These are phyloP conservation scores for Meira nashicola DNA, from an alignment of 1,284 basidiomycete species.

Conservation along the genomic window DNA sequence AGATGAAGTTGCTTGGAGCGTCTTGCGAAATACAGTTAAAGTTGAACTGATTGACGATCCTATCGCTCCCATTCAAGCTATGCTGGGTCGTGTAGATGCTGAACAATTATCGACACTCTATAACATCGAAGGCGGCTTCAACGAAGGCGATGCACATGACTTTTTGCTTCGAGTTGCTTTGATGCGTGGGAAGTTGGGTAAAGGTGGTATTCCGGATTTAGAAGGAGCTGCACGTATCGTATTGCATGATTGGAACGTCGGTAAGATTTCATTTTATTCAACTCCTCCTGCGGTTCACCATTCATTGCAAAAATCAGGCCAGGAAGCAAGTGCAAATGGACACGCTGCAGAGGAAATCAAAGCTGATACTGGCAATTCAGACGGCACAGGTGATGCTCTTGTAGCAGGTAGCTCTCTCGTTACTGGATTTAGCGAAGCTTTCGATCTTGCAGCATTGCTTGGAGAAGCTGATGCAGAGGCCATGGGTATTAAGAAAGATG, in stretches of 20 bases:
- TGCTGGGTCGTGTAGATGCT: conserved; percentile 39
- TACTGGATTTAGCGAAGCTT: conserved; percentile 38
- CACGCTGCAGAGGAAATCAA: neutral
- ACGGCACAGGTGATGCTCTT: neutral
- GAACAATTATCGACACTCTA: conserved; percentile 38
- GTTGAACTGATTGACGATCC: conserved; percentile 89
- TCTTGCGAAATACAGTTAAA: conserved; percentile 81
- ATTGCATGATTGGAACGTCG: conserved; percentile 92
- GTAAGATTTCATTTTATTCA: conserved; percentile 86
- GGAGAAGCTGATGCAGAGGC: conserved; percentile 49
- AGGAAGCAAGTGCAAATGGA: neutral
- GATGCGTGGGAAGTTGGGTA: conserved; percentile 63
- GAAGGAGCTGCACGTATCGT: conserved; percentile 75
- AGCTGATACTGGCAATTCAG: neutral
- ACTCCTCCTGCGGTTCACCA: conserved; percentile 71
- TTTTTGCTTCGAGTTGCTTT: conserved; percentile 88
- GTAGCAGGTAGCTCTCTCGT: conserved; percentile 18
- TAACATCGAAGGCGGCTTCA: conserved; percentile 21
- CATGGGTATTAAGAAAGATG: conserved; percentile 26
- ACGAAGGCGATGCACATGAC: conserved; percentile 64
- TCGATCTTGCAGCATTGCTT: conserved; percentile 47
- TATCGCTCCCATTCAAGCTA: conserved; percentile 62
- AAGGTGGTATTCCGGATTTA: conserved; percentile 88
- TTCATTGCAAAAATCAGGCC: conserved; percentile 54
- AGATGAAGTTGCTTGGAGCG: conserved; percentile 19